Conservation (phyloP, 192 early-diverging fungal genomes). For the Lunasporangiospora selenospora region DNA sequence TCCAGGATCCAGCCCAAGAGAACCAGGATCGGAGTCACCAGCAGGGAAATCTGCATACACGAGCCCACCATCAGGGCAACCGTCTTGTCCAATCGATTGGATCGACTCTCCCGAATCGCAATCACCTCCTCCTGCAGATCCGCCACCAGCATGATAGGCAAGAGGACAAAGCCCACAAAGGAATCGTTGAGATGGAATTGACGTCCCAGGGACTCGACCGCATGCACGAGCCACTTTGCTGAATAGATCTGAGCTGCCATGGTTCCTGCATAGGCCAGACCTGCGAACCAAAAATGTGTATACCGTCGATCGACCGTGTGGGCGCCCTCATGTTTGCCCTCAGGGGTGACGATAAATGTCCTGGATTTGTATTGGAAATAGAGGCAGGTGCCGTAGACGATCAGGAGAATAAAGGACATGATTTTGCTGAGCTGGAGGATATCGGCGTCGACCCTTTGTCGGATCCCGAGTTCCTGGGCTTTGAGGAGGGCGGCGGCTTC, state of each 20-base stretch:
- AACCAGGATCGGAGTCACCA: conserved; percentile 73
- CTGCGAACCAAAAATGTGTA: conserved; percentile 44
- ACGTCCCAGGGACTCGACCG: conserved; percentile 76
- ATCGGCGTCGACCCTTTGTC: conserved; percentile 3
- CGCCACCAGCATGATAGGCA: conserved; percentile 80
- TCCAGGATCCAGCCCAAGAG: conserved; percentile 86
- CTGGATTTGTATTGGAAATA: conserved; percentile 19
- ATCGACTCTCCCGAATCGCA: conserved; percentile 61
- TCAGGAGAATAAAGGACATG: conserved; percentile 27
- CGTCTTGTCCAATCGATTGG: conserved; percentile 6
- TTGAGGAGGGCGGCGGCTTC: not conserved
- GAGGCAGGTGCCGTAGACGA: conserved; percentile 19
- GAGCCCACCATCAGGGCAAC: conserved; percentile 16
- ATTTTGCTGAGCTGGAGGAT: conserved; percentile 27
- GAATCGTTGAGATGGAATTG: conserved; percentile 75
- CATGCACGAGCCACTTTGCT: conserved; percentile 82
- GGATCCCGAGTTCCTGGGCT: not conserved
- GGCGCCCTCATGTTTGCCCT: conserved; percentile 73
- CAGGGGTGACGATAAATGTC: conserved; percentile 63
- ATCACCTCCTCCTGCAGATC: conserved; percentile 44
- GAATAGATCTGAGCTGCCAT: conserved; percentile 76
- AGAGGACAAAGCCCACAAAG: conserved; percentile 92
- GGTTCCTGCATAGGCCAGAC: conserved; percentile 56
- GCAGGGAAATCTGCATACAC: conserved; percentile 80
- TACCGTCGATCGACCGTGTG: conserved; percentile 76